Percentiles rank a stretch among this genome's conserved stretches.
Evolutionary conservation across 257 asterid genomes (phyloP).

Genomic region (Capsicum pubescens): DNA sequence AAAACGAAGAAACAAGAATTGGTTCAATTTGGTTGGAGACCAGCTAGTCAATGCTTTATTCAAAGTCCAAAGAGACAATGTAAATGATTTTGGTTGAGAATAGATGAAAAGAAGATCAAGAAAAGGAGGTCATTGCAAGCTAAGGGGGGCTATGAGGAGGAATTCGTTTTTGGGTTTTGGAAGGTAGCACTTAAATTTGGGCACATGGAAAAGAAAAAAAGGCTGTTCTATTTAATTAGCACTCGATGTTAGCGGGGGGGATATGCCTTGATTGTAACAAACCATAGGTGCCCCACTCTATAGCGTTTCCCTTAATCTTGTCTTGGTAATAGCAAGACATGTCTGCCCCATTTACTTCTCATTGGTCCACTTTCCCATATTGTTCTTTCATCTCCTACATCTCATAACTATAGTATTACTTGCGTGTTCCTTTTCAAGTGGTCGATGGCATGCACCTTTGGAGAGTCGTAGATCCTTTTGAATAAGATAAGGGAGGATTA

Average conservation of each 20-base stretch:
- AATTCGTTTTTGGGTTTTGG: slow-evolving; percentile 47
- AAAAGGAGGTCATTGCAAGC: slow-evolving; percentile 25
- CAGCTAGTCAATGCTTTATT: background rate
- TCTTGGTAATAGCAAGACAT: slow-evolving; percentile 73
- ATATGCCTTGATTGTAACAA: slow-evolving; percentile 77
- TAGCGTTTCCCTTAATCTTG: slow-evolving; percentile 64
- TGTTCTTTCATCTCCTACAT: slow-evolving; percentile 2
- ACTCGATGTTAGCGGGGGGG: slow-evolving; percentile 57
- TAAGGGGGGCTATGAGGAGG: background rate
- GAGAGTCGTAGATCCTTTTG: background rate
- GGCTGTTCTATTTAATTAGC: slow-evolving; percentile 55
- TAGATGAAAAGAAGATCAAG: background rate
- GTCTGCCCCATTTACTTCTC: slow-evolving; percentile 67
- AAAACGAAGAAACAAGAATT: background rate
- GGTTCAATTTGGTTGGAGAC: background rate
- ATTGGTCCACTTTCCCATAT: slow-evolving; percentile 29
- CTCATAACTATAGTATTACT: background rate
- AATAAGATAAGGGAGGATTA: background rate
- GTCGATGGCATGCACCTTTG: background rate
- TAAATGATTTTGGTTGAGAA: background rate
- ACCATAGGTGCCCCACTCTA: slow-evolving; percentile 61
- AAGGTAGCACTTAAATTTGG: slow-evolving; percentile 66
- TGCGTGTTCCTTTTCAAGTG: background rate
- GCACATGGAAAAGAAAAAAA: slow-evolving; percentile 78
- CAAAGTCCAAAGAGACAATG: background rate